Conservation (phyloP, 2,329 filamentous ascomycete species). For the Fusarium illudens region DNA sequence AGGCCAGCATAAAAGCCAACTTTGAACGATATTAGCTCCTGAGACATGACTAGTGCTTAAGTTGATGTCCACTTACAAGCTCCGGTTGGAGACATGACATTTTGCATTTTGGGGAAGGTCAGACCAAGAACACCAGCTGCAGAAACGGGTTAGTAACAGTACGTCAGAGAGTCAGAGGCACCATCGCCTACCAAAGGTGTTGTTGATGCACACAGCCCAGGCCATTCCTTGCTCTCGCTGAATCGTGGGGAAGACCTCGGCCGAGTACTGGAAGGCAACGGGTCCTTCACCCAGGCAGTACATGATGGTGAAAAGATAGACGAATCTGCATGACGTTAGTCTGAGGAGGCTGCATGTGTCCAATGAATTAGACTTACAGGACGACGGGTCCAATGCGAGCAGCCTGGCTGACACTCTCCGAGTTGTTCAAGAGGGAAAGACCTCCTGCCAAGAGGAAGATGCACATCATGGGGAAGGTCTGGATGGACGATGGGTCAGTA, state of each 20-base stretch:
- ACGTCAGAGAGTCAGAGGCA: neutral
- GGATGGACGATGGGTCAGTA: neutral
- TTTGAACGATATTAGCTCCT: slow-evolving; percentile 27
- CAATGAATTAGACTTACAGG: slow-evolving; percentile 21
- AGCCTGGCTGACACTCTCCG: slow-evolving; percentile 15
- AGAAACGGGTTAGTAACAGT: slow-evolving; percentile 4
- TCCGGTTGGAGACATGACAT: slow-evolving; percentile 45
- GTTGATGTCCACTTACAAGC: slow-evolving; percentile 35
- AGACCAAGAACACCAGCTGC: slow-evolving; percentile 42
- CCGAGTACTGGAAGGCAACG: slow-evolving; percentile 51
- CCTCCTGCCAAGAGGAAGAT: slow-evolving; percentile 46
- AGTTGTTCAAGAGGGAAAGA: slow-evolving; percentile 43
- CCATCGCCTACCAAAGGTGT: slow-evolving; percentile 38
- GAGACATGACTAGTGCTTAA: accelerated
- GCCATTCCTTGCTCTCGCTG: slow-evolving; percentile 52
- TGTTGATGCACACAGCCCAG: slow-evolving; percentile 50
- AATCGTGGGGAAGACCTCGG: slow-evolving; percentile 50
- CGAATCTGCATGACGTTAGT: slow-evolving; percentile 32
- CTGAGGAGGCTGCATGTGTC: neutral
- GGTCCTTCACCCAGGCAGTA: slow-evolving; percentile 50
- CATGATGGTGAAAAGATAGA: slow-evolving; percentile 49
- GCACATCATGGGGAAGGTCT: slow-evolving; percentile 49
- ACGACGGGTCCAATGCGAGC: slow-evolving; percentile 43
- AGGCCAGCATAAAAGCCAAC: slow-evolving; percentile 55
- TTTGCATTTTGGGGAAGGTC: slow-evolving; percentile 46